These are phyloP conservation scores for Ustilago shanxiensis DNA, from an alignment of 1,284 basidiomycete species.

Conservation along the genomic window DNA sequence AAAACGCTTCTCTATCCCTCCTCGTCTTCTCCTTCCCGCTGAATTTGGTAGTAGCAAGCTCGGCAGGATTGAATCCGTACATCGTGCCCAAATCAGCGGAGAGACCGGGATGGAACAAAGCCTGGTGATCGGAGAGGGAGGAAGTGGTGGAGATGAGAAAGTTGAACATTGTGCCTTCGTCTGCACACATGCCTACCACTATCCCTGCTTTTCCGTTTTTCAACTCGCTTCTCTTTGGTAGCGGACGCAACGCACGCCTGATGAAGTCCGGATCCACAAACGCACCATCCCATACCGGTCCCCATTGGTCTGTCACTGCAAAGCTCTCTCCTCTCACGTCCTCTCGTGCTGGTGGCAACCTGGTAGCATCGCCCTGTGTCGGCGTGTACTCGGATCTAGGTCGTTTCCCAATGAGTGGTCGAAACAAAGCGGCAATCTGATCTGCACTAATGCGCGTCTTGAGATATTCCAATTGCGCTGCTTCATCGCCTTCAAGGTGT, in stretches of 20 bases:
- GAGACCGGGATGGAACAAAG: slow-evolving; percentile 23
- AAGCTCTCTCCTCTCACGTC: slow-evolving; percentile 10
- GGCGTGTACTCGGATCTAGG: slow-evolving; percentile 46
- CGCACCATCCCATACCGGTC: slow-evolving; percentile 53
- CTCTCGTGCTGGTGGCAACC: slow-evolving; percentile 30
- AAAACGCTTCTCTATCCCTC: slow-evolving; percentile 28
- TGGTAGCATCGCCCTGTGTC: neutral
- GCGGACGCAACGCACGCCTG: slow-evolving; percentile 14
- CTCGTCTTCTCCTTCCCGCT: slow-evolving; percentile 21
- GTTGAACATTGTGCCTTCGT: slow-evolving; percentile 61
- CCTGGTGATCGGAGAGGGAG: slow-evolving; percentile 30
- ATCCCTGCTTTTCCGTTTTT: slow-evolving; percentile 43
- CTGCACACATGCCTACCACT: slow-evolving; percentile 46
- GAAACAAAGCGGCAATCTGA: slow-evolving; percentile 25
- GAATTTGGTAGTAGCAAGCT: slow-evolving; percentile 1
- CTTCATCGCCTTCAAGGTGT: slow-evolving; percentile 31
- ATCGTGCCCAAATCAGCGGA: slow-evolving; percentile 24
- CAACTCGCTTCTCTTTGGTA: slow-evolving; percentile 25
- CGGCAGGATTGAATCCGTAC: slow-evolving; percentile 28
- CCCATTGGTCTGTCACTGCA: slow-evolving; percentile 42
- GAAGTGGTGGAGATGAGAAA: slow-evolving; percentile 38
- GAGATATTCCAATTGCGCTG: slow-evolving; percentile 38
- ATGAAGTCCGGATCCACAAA: slow-evolving; percentile 38
- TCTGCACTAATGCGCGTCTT: slow-evolving; percentile 34
- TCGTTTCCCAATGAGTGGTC: slow-evolving; percentile 34